Evolutionary conservation across 2,329 filamentous ascomycete species (phyloP), one percentile per base, ranked within the genome.

Genomic region (Aotearoamyces nothofagi): DNA sequence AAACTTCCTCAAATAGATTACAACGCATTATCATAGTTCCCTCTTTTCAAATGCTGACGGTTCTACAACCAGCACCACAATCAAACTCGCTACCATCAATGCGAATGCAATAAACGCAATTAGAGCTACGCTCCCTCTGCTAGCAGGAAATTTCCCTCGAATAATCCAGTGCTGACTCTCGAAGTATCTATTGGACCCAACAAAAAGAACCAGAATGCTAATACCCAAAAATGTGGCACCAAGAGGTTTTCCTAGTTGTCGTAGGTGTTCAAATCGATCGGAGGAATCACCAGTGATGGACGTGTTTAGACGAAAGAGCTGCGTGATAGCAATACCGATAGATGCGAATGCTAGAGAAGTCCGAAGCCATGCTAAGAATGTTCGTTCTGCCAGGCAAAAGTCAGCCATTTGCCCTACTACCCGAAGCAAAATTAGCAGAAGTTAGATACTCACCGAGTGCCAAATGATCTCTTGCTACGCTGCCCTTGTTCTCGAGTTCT

Each of bases 401-500:
- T n/a, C n/a, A n/a, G n/a, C n/a, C n/a, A n/a, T n/a, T n/a, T n/a
- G n/a, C n/a, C n/a, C n/a, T n/a, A n/a, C n/a, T n/a, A n/a, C n/a
- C n/a, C n/a, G n/a, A n/a, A n/a, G n/a, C n/a, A n/a, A n/a, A n/a
- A n/a, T n/a, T n/a, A n/a, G n/a, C n/a, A n/a, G n/a, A n/a, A n/a
- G n/a, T n/a, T n/a, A n/a, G n/a, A n/a, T 27, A 14, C 54, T 16
- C 51, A 86, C 79, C 79, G 27, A 90, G 56, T 13, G 81, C 81
- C 31, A 90, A 57, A 55, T 90, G 81, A 52, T 90, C 81, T 44
- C 81, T 61, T 8, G 81, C 81, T 22, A 87, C 80, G 46, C 76
- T 82, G 22, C 81, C 81, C 53, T 83, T 87, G 46, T 90, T 90
- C 52, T 90, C 81, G 35, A 90, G 54, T 57, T 87, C 80, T 29